Conservation (phyloP, 371 early-diverging fungal species). For the Funneliformis caledonium region DNA sequence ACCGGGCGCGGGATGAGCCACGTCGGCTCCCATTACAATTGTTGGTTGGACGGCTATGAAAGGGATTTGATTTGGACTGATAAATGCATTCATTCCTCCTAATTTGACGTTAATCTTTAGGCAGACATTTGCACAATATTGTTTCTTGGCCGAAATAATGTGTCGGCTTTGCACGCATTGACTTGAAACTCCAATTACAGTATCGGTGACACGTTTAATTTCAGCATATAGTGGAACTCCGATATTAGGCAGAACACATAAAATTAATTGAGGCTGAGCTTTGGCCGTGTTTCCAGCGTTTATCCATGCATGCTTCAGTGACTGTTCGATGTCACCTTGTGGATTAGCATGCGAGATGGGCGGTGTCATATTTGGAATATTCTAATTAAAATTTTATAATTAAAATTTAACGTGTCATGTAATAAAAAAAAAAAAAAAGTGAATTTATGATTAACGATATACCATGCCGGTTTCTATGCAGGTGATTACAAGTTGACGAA, state of each 20-base stretch:
- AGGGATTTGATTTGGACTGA: constrained; percentile 53
- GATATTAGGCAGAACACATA: constrained; percentile 88
- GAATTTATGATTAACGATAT: constrained; percentile 39
- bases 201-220: constrained; percentile 93
- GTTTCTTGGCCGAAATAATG: constrained; percentile 59
- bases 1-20: constrained; percentile 86
- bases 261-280: constrained; percentile 73
- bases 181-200: constrained; percentile 84
- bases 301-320: constrained; percentile 73
- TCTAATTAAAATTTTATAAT: constrained; percentile 39
- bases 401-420: background rate
- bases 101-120: constrained; percentile 90
- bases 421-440: background rate
- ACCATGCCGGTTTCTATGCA: constrained; percentile 69
- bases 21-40: constrained; percentile 94
- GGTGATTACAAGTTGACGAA: constrained; percentile 55
- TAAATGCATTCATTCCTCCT: constrained; percentile 76
- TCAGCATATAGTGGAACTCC: constrained; percentile 87
- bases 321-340: constrained; percentile 64
- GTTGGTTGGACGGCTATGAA: constrained; percentile 78
- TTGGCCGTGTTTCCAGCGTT: constrained; percentile 74
- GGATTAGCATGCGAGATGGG: constrained; percentile 76
- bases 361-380: constrained; percentile 62
- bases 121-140: constrained; percentile 79
- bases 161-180: constrained; percentile 92